Base-by-base conservation (phyloP, 1,139 yeast genomes). In the Hyphopichia wangnamkhiaoensis region DNA sequence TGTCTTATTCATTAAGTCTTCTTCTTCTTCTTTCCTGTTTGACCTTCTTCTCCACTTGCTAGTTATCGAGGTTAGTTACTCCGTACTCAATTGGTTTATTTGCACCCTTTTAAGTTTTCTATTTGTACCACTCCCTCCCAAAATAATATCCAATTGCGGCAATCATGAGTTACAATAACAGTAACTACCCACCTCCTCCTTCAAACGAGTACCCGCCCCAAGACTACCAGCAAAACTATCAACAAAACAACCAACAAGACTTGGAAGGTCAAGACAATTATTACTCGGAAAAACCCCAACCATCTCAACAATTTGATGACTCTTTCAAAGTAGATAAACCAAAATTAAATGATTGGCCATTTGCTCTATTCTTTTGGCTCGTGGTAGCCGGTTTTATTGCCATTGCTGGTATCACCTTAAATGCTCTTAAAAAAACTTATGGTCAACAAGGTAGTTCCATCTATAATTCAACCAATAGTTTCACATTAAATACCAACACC, bases 401-500 rank as follows among this genome's bases (percentile, higher is more conserved):
- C 0, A 69, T 90, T 31, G 84, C 95, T 0, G 85, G 77, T 5
- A 73, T 88, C 36, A 78, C 88, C 1, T 61, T 90, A 45, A 71
- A 79, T 48, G 84, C 87, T 8, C 83, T 86, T 65, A 68, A 76
- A 12, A 50, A 66, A 32, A 76, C 81, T 7, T 74, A 76, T 52
- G 64, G 77, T 20, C 68, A 65, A 41, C 79, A 78, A 47, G 91
- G 93, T n/a, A 64, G 77, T 10, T 79, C 88, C 2, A 83, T 86
- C 45, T 85, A 89, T 61, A 65, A 71, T 39, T 56, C 76, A 12
- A 56, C 63, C 21, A 69, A 77, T 41, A 54, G 74, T 13, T 84
- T 84, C 56, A 75, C 89, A 3, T 57, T 88, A 59, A 81, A 84
- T 62, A 79, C 93, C 21, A 84, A 84, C 56, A 82, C 95, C 7